phyloP scores from a whole-genome alignment of 768 basidiomycete genomes.

The Pluteus cervinus region DNA sequence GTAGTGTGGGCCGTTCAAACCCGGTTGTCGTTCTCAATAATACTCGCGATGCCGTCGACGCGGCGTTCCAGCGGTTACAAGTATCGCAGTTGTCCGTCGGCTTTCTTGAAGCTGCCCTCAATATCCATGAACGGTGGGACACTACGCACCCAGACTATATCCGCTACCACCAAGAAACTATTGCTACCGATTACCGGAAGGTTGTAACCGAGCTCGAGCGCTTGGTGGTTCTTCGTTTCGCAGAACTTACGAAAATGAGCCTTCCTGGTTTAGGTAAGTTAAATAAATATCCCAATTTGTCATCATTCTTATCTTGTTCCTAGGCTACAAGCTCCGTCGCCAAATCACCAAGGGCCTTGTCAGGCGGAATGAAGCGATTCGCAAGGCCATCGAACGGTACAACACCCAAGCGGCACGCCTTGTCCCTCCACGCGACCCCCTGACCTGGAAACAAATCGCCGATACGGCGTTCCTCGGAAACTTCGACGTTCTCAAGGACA shows the following conservation, averaged over 20 bases:
- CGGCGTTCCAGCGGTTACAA: not conserved
- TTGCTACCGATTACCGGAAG: not conserved
- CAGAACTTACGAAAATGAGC: slow-evolving; percentile 14
- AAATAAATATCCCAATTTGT: not conserved
- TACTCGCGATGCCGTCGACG: not conserved
- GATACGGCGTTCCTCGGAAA: slow-evolving; percentile 16
- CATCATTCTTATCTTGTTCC: not conserved
- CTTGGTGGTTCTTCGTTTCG: not conserved
- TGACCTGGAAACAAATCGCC: slow-evolving; percentile 17
- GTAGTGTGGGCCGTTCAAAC: not conserved
- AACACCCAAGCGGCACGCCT: slow-evolving; percentile 9
- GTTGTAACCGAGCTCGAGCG: not conserved
- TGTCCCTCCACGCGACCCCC: slow-evolving; percentile 5
- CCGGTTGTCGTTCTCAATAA: not conserved
- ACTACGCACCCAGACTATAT: not conserved
- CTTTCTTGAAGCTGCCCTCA: not conserved
- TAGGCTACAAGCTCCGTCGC: slow-evolving; percentile 14
- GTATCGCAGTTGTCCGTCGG: not conserved
- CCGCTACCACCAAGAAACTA: not conserved
- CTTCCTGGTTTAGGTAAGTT: slow-evolving; percentile 12
- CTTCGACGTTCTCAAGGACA: slow-evolving; percentile 14
- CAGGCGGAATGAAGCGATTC: slow-evolving; percentile 12
- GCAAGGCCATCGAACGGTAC: slow-evolving; percentile 11
- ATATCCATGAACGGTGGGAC: not conserved
- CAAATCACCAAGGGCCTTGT: slow-evolving; percentile 16